Evolutionary conservation across 176 grass and related monocot species (phyloP).

Genomic region (Zea luxurians): DNA sequence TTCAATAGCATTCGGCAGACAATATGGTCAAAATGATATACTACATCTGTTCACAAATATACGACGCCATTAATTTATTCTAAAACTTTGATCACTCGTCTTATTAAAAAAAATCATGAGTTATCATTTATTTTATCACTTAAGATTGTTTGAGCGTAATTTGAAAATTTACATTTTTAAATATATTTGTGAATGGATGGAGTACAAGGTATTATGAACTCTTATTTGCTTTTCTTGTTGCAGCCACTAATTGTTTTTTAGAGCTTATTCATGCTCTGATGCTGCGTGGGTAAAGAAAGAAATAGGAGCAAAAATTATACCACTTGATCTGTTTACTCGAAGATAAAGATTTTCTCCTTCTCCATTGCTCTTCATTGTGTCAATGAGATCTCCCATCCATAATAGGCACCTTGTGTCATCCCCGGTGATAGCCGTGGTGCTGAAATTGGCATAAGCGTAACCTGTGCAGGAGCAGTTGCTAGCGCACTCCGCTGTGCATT

Average conservation of each 20-base stretch:
- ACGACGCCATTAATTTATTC: too few relatives aligned
- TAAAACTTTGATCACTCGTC: too few relatives aligned
- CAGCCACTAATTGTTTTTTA: not conserved
- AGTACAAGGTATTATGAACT: not conserved
- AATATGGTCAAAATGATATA: too few relatives aligned
- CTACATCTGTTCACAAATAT: too few relatives aligned
- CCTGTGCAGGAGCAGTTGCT: conserved; percentile 16
- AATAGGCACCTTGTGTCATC: conserved; percentile 20
- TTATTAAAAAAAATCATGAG: too few relatives aligned
- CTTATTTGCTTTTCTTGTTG: not conserved
- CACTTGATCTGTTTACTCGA: not conserved
- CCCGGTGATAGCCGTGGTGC: not conserved
- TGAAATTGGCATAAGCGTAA: conserved; percentile 6
- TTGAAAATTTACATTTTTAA: too few relatives aligned
- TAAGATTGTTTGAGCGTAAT: too few relatives aligned
- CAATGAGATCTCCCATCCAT: conserved; percentile 4
- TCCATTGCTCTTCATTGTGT: not conserved
- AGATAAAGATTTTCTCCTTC: conserved; percentile 1
- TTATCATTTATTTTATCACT: too few relatives aligned
- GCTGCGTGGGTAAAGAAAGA: not conserved
- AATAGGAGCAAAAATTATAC: not conserved
- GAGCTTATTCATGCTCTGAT: not conserved
- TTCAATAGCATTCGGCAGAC: not conserved
- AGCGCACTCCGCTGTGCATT: not conserved
- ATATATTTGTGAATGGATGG: too few relatives aligned